Percentiles rank a stretch among this genome's conserved stretches.
phyloP scores from a whole-genome alignment of 805 yeast species.

The Candida caryicola region DNA sequence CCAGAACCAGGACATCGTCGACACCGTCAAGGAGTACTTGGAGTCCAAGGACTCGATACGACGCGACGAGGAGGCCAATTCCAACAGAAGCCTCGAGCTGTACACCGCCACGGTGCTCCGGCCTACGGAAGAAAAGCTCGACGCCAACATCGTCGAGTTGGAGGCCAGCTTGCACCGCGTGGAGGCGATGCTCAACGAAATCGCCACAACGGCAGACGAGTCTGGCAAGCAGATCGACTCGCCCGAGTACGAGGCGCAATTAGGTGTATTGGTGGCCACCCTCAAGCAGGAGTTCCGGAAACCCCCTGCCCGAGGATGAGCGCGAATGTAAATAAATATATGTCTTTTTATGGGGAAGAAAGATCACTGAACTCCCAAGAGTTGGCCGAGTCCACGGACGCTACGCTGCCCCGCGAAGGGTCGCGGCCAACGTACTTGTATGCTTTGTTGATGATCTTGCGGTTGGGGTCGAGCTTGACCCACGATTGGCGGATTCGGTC shows the following conservation, averaged over 20 bases:
- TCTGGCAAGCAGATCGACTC: slow-evolving; percentile 8
- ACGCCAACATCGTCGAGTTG: slow-evolving; percentile 12
- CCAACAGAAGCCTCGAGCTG: slow-evolving; percentile 10
- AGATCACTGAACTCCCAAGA: background rate
- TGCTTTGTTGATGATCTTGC: slow-evolving; percentile 34
- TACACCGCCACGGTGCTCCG: slow-evolving; percentile 12
- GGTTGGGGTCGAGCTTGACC: slow-evolving; percentile 40
- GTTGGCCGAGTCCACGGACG: slow-evolving; percentile 7
- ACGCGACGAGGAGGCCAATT: slow-evolving; percentile 13
- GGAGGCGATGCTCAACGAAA: slow-evolving; percentile 3
- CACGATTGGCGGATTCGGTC: slow-evolving; percentile 40
- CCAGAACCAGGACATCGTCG: slow-evolving; percentile 34
- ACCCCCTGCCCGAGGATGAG: too few relatives aligned
- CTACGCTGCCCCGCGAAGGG: slow-evolving; percentile 15
- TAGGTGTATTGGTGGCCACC: slow-evolving; percentile 14
- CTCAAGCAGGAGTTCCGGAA: slow-evolving; percentile 14
- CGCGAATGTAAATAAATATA: too few relatives aligned
- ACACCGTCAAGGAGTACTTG: slow-evolving; percentile 31
- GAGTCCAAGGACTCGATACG: slow-evolving; percentile 19
- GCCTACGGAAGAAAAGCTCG: slow-evolving; percentile 14
- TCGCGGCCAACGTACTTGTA: slow-evolving; percentile 28
- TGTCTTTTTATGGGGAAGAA: slow-evolving; percentile 3
- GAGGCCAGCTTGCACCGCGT: slow-evolving; percentile 8
- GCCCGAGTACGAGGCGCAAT: slow-evolving; percentile 14
- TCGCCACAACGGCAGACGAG: background rate